phyloP scores from a whole-genome alignment of 495 filamentous ascomycete genomes.

The Penicillium manginii region DNA sequence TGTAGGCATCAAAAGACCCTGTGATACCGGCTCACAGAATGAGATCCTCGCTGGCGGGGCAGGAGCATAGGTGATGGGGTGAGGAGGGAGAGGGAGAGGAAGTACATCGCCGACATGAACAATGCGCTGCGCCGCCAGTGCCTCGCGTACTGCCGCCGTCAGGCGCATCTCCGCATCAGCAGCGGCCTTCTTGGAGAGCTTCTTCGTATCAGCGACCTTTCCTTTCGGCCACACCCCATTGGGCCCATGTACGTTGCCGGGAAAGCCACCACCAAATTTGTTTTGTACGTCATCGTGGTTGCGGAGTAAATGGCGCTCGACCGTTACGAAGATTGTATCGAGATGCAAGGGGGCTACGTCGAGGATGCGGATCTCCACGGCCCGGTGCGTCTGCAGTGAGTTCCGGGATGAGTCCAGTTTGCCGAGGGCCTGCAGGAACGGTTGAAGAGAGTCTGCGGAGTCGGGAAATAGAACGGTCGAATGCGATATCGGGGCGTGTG shows the following conservation, averaged over 20 bases:
- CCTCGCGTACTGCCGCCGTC: constrained; percentile 76
- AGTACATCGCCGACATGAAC: constrained; percentile 85
- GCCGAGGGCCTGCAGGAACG: constrained; percentile 67
- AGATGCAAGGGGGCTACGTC: constrained; percentile 80
- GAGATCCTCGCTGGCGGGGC: constrained; percentile 72
- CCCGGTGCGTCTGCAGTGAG: constrained; percentile 56
- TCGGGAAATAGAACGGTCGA: constrained; percentile 85
- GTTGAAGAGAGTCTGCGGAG: constrained; percentile 74
- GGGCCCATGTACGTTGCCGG: constrained; percentile 30
- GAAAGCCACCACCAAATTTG: constrained; percentile 66
- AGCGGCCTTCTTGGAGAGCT: constrained; percentile 38
- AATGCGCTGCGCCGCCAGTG: constrained; percentile 69
- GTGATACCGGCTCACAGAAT: constrained; percentile 75
- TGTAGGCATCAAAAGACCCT: constrained; percentile 72
- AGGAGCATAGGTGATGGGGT: constrained; percentile 85
- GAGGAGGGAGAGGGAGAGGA: constrained; percentile 78
- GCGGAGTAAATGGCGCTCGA: constrained; percentile 74
- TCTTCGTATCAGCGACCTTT: constrained; percentile 42
- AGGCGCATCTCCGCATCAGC: constrained; percentile 64
- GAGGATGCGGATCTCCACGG: constrained; percentile 79
- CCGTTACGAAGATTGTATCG: constrained; percentile 81
- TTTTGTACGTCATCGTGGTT: constrained; percentile 65
- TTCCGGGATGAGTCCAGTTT: constrained; percentile 59
- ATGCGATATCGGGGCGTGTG: constrained; percentile 73
- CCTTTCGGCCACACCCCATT: constrained; percentile 48